Conservation (phyloP, 2,329 filamentous ascomycete genomes). For the Fusarium abutilonis region DNA sequence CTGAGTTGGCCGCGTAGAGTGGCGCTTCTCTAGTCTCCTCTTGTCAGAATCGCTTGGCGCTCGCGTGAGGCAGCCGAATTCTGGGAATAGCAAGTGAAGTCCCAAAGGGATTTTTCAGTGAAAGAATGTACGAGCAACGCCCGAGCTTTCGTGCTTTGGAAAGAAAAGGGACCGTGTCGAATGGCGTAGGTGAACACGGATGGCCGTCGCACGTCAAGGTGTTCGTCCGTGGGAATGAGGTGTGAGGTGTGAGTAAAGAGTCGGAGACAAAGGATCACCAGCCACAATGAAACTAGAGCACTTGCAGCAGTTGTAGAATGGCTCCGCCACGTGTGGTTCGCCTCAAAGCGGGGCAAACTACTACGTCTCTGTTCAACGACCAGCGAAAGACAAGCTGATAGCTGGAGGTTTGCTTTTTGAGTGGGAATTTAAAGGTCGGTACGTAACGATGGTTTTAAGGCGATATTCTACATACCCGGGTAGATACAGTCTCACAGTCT, state of each 20-base stretch:
- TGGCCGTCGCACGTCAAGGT: slow-evolving; percentile 43
- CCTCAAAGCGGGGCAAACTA: slow-evolving; percentile 32
- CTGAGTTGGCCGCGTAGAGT: slow-evolving; percentile 41
- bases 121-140: slow-evolving; percentile 36
- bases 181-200: slow-evolving; percentile 43
- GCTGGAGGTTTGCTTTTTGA: slow-evolving; percentile 21
- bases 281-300: slow-evolving; percentile 33
- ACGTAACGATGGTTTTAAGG: slow-evolving; percentile 13
- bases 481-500: background rate
- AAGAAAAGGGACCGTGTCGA: slow-evolving; percentile 40
- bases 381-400: background rate
- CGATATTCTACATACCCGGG: background rate
- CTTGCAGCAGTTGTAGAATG: slow-evolving; percentile 11
- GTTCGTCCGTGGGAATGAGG: slow-evolving; percentile 41
- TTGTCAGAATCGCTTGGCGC: slow-evolving; percentile 40
- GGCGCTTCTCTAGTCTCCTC: slow-evolving; percentile 40
- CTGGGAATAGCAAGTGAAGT: slow-evolving; percentile 14
- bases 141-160: slow-evolving; percentile 43
- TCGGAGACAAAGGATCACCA: slow-evolving; percentile 27
- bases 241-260: slow-evolving; percentile 29
- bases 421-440: slow-evolving; percentile 4
- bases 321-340: slow-evolving; percentile 19
- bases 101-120: slow-evolving; percentile 16
- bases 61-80: slow-evolving; percentile 43
- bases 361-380: slow-evolving; percentile 27